These are phyloP conservation scores for Cyclotella distinguenda DNA, from an alignment of 108 stramenopile species.

Conservation along the genomic window DNA sequence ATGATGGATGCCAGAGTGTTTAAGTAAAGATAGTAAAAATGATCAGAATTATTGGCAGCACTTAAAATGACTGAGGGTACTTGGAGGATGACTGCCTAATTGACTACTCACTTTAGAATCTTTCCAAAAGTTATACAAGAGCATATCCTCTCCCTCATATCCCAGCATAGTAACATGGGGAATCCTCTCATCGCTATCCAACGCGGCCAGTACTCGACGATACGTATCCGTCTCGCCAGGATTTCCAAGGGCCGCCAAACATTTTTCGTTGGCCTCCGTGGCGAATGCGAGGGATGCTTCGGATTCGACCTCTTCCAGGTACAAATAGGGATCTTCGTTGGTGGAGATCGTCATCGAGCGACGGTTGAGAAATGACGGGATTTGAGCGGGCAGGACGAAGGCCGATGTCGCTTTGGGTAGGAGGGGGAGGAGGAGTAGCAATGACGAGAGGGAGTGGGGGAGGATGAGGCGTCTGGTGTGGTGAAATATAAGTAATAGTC, in stretches of 20 bases:
- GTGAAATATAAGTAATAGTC: too few relatives aligned
- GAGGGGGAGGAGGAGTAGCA: too few relatives aligned
- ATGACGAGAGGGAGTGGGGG: too few relatives aligned
- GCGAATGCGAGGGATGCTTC: slow-evolving; percentile 74
- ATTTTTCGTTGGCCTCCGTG: slow-evolving; percentile 66
- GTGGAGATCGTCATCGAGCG: neutral
- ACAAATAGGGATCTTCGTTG: slow-evolving; percentile 73
- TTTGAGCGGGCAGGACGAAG: too few relatives aligned
- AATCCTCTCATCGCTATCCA: slow-evolving; percentile 79
- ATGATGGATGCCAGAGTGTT: too few relatives aligned
- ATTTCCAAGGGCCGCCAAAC: slow-evolving; percentile 70
- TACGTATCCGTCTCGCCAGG: slow-evolving; percentile 60
- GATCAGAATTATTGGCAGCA: neutral
- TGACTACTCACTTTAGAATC: slow-evolving; percentile 46
- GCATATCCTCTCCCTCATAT: slow-evolving; percentile 52
- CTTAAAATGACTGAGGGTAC: neutral
- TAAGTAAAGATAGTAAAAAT: neutral
- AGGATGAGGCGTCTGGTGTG: too few relatives aligned
- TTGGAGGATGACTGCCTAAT: neutral
- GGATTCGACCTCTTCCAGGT: slow-evolving; percentile 82
- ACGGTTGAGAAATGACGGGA: too few relatives aligned
- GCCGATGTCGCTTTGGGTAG: too few relatives aligned
- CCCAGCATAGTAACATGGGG: slow-evolving; percentile 67
- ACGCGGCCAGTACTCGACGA: slow-evolving; percentile 55
- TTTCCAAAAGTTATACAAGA: slow-evolving; percentile 80